Evolutionary conservation across 2,329 filamentous ascomycete species (phyloP).

Genomic region (Claviceps capensis): DNA sequence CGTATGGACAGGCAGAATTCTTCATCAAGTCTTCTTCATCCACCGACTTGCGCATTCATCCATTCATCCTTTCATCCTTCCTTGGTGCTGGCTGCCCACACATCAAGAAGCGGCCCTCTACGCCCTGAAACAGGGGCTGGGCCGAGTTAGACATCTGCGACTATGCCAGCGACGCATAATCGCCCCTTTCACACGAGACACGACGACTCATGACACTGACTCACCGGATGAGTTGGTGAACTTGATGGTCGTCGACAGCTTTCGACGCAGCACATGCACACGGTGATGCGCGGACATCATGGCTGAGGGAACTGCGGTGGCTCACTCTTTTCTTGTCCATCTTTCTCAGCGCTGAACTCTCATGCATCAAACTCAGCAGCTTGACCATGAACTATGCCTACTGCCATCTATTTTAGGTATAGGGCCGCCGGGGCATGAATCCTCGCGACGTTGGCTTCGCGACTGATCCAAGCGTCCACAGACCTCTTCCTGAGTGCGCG

Average conservation of each 20-base stretch:
- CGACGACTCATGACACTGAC: background rate
- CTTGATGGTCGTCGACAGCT: background rate
- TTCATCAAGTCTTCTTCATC: background rate
- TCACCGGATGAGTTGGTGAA: background rate
- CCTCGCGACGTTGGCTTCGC: background rate
- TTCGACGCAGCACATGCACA: background rate
- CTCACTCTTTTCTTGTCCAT: background rate
- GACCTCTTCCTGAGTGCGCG: constrained; percentile 1
- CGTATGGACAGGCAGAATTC: background rate
- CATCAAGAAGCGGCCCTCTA: background rate
- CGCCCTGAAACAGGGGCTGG: background rate
- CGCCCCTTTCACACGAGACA: background rate
- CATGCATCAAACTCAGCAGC: background rate
- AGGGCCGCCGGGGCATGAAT: background rate
- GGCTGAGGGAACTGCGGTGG: background rate
- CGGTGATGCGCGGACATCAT: background rate
- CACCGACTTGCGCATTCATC: background rate
- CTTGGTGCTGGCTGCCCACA: background rate
- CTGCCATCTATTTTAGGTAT: background rate
- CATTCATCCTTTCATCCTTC: background rate
- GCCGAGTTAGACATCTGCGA: background rate
- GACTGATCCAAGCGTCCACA: background rate
- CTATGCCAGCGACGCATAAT: background rate
- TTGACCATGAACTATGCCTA: background rate
- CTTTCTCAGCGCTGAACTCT: background rate